Conservation (phyloP, 2,329 filamentous ascomycete species). For the Calonectria pauciramosa region DNA sequence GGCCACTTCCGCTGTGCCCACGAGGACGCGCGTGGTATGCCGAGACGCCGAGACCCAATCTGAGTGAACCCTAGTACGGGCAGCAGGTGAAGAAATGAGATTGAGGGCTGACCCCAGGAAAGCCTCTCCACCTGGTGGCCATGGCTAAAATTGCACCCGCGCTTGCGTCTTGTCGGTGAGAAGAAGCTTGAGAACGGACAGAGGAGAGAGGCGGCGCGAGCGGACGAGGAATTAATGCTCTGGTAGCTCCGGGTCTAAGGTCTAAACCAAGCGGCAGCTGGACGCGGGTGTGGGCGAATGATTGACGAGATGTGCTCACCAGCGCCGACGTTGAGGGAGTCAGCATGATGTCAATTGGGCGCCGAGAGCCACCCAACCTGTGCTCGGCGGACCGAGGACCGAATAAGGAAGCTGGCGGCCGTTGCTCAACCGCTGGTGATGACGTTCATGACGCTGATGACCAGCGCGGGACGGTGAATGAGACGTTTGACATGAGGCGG, state of each 20-base stretch:
- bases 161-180: conserved; percentile 28
- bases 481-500: conserved; percentile 15
- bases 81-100: conserved; percentile 32
- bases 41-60: conserved; percentile 37
- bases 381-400: conserved; percentile 32
- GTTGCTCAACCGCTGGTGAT: conserved; percentile 16
- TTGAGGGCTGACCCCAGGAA: conserved; percentile 40
- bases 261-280: conserved; percentile 1
- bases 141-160: conserved; percentile 26
- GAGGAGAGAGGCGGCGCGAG: neutral
- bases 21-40: conserved; percentile 38
- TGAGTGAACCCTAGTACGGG: conserved; percentile 24
- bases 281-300: conserved; percentile 28
- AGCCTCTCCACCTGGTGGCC: conserved; percentile 24
- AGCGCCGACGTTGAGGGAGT: conserved; percentile 25
- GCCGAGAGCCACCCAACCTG: conserved; percentile 32
- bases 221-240: conserved; percentile 7
- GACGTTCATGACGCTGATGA: conserved; percentile 28
- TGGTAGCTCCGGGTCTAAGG: conserved; percentile 3
- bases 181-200: conserved; percentile 22
- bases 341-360: conserved; percentile 44
- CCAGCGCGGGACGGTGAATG: conserved; percentile 18
- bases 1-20: conserved; percentile 33
- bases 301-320: neutral
- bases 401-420: conserved; percentile 38